These are phyloP conservation scores for Pseudogymnoascus sp. DNA, from an alignment of 2,329 filamentous ascomycete species.

Conservation along the genomic window DNA sequence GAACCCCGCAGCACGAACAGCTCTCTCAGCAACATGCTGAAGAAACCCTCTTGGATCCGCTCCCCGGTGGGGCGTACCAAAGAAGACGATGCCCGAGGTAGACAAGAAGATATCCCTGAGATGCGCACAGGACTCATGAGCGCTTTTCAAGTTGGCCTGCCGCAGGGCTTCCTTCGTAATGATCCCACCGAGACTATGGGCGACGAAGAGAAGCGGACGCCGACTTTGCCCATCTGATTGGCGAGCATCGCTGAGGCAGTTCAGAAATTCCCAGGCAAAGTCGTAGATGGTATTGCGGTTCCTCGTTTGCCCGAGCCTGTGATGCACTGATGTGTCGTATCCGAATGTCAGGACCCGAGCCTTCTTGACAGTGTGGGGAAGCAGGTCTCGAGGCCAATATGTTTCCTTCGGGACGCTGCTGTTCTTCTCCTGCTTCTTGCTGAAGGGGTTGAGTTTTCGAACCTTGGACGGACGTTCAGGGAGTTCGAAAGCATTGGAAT, in stretches of 20 bases:
- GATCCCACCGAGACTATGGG: neutral
- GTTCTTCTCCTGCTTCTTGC: neutral
- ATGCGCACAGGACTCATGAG: neutral
- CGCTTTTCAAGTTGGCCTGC: neutral
- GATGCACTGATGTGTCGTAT: neutral
- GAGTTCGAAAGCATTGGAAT: neutral
- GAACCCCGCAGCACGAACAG: neutral
- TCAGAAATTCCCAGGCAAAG: neutral
- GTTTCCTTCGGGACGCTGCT: neutral
- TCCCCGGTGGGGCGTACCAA: neutral
- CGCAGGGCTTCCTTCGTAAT: neutral
- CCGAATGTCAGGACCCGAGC: neutral
- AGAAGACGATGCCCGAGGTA: neutral
- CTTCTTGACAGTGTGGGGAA: neutral
- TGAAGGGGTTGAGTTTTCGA: neutral
- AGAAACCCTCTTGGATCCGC: neutral
- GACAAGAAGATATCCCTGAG: neutral
- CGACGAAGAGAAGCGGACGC: neutral
- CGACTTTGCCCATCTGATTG: neutral
- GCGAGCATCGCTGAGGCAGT: neutral
- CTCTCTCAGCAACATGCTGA: neutral
- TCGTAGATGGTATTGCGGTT: neutral
- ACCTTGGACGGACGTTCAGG: neutral
- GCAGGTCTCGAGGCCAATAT: neutral
- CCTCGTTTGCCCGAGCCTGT: neutral